Evolutionary conservation across 2,329 filamentous ascomycete species (phyloP), one percentile per base, ranked within the genome.

Genomic region (Scedosporium minutisporum): DNA sequence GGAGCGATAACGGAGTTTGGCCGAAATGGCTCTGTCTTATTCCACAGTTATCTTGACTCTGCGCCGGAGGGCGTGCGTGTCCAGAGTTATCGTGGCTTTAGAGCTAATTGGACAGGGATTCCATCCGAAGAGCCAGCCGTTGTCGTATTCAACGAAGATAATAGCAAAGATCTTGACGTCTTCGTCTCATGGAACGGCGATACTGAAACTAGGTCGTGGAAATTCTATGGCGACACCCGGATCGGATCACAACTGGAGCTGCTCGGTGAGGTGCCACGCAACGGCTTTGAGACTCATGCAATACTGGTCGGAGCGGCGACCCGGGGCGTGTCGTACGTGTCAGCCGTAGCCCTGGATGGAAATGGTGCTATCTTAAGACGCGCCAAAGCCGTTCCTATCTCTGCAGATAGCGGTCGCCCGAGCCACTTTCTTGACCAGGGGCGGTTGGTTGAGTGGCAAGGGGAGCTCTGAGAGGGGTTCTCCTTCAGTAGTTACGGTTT

Each of bases 111-210:
- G 82, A 75, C 75, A 2, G 81, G 78, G 0, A 69, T 72, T 10
- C 81, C 82, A 0, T 27, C 41, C 12, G 67, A 67, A 18, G 57
- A 65, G 3, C 70, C 70, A 1, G 64, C 67, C 16, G 64, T 74
- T 7, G 66, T 70, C 2, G 66, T 67, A 4, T 64, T 73, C 6
- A 16, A 21, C 44, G 44, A 46, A 16, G 44, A 46, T 16, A 16
- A 46, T 6, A 21, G 44, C 16, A 21, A 16, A 46, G 16, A 46
- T 2, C 62, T 64, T 6, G 67, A 64, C 1, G 63, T 66, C 58
- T 86, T 80, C 69, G 80, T 83, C 2, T 83, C 78, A 4, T 82
- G 80, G 80, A 82, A 82, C 63, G 80, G 80, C 3, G 78, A 79
- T 57, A 82, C 78, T 0, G 75, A 78, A 67, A 78, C 77, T 0